These are phyloP conservation scores for Xanthoparmelia taractica DNA, from an alignment of 495 filamentous ascomycete species.

Conservation along the genomic window DNA sequence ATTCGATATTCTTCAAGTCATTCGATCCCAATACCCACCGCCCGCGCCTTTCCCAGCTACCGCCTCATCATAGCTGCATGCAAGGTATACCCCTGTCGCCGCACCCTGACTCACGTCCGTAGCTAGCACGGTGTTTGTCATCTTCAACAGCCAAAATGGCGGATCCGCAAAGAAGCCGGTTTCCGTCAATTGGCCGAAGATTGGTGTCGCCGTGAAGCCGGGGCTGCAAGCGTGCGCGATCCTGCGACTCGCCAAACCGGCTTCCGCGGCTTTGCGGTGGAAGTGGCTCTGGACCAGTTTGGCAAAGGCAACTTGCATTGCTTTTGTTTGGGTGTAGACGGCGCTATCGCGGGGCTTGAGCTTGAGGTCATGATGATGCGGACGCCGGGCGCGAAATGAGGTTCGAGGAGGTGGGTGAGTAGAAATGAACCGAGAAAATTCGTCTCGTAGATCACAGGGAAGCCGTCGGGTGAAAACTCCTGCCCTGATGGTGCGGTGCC, in stretches of 20 bases:
- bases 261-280: not conserved
- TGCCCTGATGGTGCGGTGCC: not conserved
- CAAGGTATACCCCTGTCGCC: not conserved
- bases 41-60: not conserved
- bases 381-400: not conserved
- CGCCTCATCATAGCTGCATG: not conserved
- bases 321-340: constrained; percentile 3
- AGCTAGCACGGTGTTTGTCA: not conserved
- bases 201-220: constrained; percentile 3
- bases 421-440: constrained; percentile 19
- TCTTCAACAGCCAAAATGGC: not conserved
- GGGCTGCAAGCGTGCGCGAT: constrained; percentile 8
- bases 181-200: not conserved
- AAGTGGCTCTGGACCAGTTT: constrained; percentile 6
- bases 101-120: not conserved
- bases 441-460: constrained; percentile 7
- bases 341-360: not conserved
- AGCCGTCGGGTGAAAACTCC: constrained; percentile 3
- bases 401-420: constrained; percentile 13
- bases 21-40: not conserved
- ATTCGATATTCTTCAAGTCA: not conserved
- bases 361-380: constrained; percentile 15
- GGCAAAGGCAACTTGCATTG: constrained; percentile 14
- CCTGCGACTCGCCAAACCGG: not conserved
- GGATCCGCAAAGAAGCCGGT: not conserved